Base-by-base conservation (phyloP, 2,329 filamentous ascomycete genomes). In the Amesomyces nigricolor region DNA sequence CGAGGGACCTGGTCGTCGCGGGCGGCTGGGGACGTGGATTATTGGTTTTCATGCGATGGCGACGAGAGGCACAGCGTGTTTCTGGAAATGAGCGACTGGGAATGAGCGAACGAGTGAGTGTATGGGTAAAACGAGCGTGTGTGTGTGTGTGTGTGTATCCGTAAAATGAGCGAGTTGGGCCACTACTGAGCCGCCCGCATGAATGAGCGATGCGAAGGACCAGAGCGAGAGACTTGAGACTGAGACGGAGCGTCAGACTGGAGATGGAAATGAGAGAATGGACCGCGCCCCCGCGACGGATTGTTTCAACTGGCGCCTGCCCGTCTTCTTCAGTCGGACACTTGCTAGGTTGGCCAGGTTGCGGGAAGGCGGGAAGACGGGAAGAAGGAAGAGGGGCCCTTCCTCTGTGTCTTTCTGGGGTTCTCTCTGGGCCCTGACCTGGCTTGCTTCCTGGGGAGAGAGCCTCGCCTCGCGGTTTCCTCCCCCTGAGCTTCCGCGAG, bases 31-130 rank as follows among this genome's bases (percentile, higher is more conserved):
- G 22, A 26, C 29, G 51, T 38, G 49, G 49, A 54, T 56, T 56
- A 54, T 56, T 56, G 22, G 22, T 44, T 42, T 58, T 60, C 56
- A 61, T 61, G 56, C 58, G 53, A 54, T 35, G 39, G 50, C 30
- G 47, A 48, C 13, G 37, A n/a, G 40, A 13, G 14, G 26, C 47
- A 26, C 22, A 26, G 22, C 22, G 22, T 13, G 11, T 13, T 35
- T 35, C 32, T 10, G 11, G 42, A 51, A 51, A 56, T 37, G 49
- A 56, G 53, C 40, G 50, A 59, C 54, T 50, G 45, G 49, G 10
- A 56, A 58, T 37, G 56, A 58, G 49, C 39, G 56, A 53, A 45
- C 45, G 50, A 53, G 56, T 38, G 47, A 17, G 47, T 47, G 51
- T 35, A 43, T 37, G 32, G 14, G 43, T 38, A 10, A 40, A 56